These are phyloP conservation scores for Tolypocladium inflatum DNA, from an alignment of 2,329 filamentous ascomycete genomes.

Conservation along the genomic window DNA sequence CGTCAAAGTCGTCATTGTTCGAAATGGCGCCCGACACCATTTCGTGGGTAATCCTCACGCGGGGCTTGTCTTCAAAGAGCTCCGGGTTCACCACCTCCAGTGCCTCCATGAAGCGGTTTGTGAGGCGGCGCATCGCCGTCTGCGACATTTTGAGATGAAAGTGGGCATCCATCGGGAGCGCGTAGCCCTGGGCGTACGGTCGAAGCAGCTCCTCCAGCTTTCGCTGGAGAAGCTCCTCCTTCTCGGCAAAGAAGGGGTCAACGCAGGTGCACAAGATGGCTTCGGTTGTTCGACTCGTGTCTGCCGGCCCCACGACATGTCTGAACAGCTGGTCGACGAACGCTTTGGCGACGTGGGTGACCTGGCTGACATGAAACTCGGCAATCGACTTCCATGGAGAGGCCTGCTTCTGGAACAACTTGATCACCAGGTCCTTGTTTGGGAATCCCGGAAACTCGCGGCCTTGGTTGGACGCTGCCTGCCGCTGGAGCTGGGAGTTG, in stretches of 20 bases:
- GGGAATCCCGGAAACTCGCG: slow-evolving; percentile 27
- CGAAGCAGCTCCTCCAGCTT: slow-evolving; percentile 28
- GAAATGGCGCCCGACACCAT: slow-evolving; percentile 2
- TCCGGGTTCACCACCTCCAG: background rate
- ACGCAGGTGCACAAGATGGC: slow-evolving; percentile 11
- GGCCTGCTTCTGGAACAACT: slow-evolving; percentile 29
- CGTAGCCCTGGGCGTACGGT: slow-evolving; percentile 3
- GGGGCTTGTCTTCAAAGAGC: background rate
- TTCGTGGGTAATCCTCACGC: background rate
- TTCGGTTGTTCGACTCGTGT: slow-evolving; percentile 1
- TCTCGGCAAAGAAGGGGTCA: slow-evolving; percentile 18
- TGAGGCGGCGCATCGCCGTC: background rate
- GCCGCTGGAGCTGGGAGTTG: slow-evolving; percentile 15
- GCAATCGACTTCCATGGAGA: slow-evolving; percentile 29
- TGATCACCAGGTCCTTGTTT: slow-evolving; percentile 24
- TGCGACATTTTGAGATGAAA: slow-evolving; percentile 13
- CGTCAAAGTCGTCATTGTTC: slow-evolving; percentile 4
- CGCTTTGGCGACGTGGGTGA: slow-evolving; percentile 16
- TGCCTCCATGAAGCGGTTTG: background rate
- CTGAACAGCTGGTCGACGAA: slow-evolving; percentile 28
- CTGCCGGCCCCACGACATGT: slow-evolving; percentile 16
- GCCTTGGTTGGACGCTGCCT: slow-evolving; percentile 27
- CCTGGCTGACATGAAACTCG: slow-evolving; percentile 20
- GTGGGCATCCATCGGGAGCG: slow-evolving; percentile 15
- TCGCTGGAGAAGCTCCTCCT: slow-evolving; percentile 25